A percentile compares a stretch with the other conserved stretches of the same genome.
phyloP scores from a whole-genome alignment of 345 rosid genomes.

The Citrus australasica region DNA sequence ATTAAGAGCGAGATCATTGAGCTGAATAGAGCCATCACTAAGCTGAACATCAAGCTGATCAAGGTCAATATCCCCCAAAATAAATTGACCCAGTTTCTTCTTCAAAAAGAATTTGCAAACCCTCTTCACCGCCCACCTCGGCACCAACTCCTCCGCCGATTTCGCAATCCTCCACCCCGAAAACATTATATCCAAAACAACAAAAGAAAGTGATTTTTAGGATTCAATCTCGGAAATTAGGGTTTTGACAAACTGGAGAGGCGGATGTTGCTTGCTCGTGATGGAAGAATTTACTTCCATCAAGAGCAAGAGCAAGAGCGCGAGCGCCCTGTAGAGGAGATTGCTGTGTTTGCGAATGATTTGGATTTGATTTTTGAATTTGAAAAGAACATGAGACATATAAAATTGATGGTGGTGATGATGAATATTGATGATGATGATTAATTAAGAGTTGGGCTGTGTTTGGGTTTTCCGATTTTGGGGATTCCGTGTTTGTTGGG shows the following conservation, averaged over 20 bases:
- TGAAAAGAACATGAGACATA: not conserved
- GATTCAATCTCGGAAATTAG: constrained; percentile 7
- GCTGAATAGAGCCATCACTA: constrained; percentile 67
- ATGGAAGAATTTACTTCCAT: constrained; percentile 28
- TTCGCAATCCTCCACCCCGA: constrained; percentile 59
- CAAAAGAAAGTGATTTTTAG: not conserved
- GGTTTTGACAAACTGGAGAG: not conserved
- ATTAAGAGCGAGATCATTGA: constrained; percentile 79
- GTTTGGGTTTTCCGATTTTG: not conserved
- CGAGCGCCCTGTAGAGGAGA: not conserved
- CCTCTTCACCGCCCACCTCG: constrained; percentile 89
- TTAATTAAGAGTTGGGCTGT: not conserved
- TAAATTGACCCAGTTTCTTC: constrained; percentile 85
- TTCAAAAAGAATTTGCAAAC: constrained; percentile 74
- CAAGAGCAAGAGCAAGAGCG: constrained; percentile 17
- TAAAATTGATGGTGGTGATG: not conserved
- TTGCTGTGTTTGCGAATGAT: not conserved
- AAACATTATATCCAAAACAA: constrained; percentile 25
- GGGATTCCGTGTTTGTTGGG: not conserved
- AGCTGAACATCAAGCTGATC: constrained; percentile 97
- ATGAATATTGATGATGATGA: not conserved
- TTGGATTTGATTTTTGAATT: not conserved
- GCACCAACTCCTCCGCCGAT: constrained; percentile 72
- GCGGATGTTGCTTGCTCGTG: constrained; percentile 1
- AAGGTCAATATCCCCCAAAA: constrained; percentile 85